phyloP scores from a whole-genome alignment of 805 yeast species.

The Diddensiella santjacobensis region DNA sequence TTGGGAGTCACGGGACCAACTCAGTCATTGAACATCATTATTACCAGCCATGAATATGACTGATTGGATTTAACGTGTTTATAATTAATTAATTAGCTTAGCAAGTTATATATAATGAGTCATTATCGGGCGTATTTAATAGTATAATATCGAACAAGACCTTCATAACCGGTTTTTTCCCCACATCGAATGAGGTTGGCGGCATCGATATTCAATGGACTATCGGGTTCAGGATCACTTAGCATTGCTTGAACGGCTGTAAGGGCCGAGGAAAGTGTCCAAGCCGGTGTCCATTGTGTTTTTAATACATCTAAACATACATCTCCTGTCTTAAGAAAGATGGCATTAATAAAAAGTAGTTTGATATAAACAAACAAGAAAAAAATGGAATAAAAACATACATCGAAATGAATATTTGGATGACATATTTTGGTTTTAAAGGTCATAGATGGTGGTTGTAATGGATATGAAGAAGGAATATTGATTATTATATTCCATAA shows the following conservation, averaged over 20 bases:
- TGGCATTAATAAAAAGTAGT: too few relatives aligned
- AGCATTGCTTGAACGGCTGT: slow-evolving; percentile 37
- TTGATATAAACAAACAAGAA: too few relatives aligned
- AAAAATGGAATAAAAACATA: slow-evolving; percentile 11
- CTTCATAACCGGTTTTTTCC: slow-evolving; percentile 29
- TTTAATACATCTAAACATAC: slow-evolving; percentile 38
- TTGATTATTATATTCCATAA: slow-evolving; percentile 44
- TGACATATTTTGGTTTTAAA: slow-evolving; percentile 38
- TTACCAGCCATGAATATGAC: too few relatives aligned
- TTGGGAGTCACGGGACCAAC: too few relatives aligned
- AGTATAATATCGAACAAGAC: slow-evolving; percentile 30
- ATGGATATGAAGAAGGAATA: slow-evolving; percentile 44
- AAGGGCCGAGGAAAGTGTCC: slow-evolving; percentile 37
- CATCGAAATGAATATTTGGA: slow-evolving; percentile 37
- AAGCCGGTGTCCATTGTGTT: slow-evolving; percentile 39
- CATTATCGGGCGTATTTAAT: slow-evolving; percentile 21
- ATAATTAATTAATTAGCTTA: too few relatives aligned
- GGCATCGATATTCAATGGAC: slow-evolving; percentile 39
- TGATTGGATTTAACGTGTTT: too few relatives aligned
- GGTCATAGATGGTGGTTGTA: slow-evolving; percentile 45
- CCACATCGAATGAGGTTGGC: slow-evolving; percentile 35
- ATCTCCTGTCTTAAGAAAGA: slow-evolving; percentile 32
- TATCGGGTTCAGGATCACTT: slow-evolving; percentile 36
- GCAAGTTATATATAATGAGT: too few relatives aligned
- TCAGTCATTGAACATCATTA: too few relatives aligned